phyloP scores from a whole-genome alignment of 495 filamentous ascomycete genomes.

The Recurvomyces mirabilis region DNA sequence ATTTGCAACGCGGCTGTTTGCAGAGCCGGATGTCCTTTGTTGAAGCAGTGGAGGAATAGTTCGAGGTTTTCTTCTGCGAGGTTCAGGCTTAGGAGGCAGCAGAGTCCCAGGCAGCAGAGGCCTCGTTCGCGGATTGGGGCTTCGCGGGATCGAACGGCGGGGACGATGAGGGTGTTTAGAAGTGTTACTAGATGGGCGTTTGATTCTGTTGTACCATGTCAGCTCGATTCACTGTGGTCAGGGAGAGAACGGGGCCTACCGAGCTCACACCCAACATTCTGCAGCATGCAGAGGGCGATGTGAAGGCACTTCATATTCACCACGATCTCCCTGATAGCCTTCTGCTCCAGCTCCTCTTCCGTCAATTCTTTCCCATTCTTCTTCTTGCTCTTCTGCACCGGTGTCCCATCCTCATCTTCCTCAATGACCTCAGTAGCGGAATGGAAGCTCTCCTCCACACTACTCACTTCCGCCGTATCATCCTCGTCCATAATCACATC shows the following conservation, averaged over 20 bases:
- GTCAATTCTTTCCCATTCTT: constrained; percentile 33
- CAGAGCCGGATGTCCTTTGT: constrained; percentile 77
- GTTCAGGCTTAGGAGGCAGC: constrained; percentile 79
- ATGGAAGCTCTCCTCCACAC: constrained; percentile 72
- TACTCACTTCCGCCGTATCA: constrained; percentile 40
- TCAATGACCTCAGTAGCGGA: constrained; percentile 67
- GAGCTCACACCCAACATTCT: constrained; percentile 74
- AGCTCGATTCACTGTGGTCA: too few species aligned
- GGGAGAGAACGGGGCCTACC: constrained; percentile 3
- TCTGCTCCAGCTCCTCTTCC: constrained; percentile 42
- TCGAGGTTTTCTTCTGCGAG: constrained; percentile 87
- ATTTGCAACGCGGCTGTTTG: constrained; percentile 85
- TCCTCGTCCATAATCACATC: constrained; percentile 58
- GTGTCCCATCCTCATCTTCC: constrained; percentile 40
- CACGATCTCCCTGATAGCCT: constrained; percentile 78
- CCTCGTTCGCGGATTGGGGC: constrained; percentile 86
- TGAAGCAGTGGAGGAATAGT: constrained; percentile 92
- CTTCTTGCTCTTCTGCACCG: constrained; percentile 39
- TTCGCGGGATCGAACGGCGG: constrained; percentile 85
- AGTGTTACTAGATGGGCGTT: constrained; percentile 84
- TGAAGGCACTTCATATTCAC: constrained; percentile 98
- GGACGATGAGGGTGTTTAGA: constrained; percentile 92
- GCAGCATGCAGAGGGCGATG: constrained; percentile 93
- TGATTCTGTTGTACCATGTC: constrained; percentile 39
- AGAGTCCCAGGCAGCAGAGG: constrained; percentile 77